Percentiles rank a stretch among this genome's conserved stretches.
Conservation (phyloP, 177 flowering plant species). For the Vitis hybrid region DNA sequence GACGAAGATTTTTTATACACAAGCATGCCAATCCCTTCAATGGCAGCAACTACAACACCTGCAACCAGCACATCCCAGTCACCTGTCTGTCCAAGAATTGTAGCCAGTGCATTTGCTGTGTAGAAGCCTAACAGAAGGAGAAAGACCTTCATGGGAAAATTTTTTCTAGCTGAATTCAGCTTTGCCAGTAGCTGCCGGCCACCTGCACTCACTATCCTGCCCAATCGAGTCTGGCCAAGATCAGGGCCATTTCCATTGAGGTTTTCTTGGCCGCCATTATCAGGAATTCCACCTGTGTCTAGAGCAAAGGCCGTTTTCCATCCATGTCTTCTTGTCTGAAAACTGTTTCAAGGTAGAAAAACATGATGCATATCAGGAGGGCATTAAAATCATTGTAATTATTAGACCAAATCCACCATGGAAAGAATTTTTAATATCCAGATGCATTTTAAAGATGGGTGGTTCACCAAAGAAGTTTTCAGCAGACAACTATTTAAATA, state of each 20-base stretch:
- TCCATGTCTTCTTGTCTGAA: constrained; percentile 29
- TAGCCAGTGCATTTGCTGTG: constrained; percentile 92
- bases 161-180: constrained; percentile 76
- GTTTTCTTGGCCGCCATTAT: constrained; percentile 44
- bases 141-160: constrained; percentile 88
- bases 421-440: no score
- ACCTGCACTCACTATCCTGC: constrained; percentile 74
- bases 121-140: constrained; percentile 88
- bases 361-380: neutral
- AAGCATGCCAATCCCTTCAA: constrained; percentile 92
- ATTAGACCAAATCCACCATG: no score
- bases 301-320: constrained; percentile 62
- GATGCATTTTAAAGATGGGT: no score
- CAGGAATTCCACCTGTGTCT: constrained; percentile 64
- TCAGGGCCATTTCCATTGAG: constrained; percentile 37
- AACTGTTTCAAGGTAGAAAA: constrained; percentile 25
- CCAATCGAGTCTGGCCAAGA: constrained; percentile 75
- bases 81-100: constrained; percentile 92
- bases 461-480: no score
- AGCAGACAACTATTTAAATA: no score
- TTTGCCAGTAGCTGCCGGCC: constrained; percentile 67
- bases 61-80: constrained; percentile 98
- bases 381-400: neutral
- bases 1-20: constrained; percentile 68
- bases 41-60: constrained; percentile 93